Evolutionary conservation across 148 eudicot genomes (phyloP).

Genomic region (Vaccinium myrtillus): DNA sequence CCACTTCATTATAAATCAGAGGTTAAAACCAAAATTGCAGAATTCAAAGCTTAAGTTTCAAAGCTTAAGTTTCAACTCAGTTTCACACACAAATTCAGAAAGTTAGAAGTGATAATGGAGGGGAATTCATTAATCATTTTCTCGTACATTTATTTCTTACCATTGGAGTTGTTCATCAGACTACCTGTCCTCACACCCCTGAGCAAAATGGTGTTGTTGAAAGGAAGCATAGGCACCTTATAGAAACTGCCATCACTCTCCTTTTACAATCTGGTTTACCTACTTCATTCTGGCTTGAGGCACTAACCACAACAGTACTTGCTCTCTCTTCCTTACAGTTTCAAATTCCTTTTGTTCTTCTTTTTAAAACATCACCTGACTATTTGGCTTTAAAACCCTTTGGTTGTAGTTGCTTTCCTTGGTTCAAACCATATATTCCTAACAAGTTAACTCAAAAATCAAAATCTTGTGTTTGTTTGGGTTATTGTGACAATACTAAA

Average conservation of each 20-base stretch:
- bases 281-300: neutral
- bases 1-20: neutral
- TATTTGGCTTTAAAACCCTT: neutral
- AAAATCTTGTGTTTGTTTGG: neutral
- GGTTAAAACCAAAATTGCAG: neutral
- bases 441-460: neutral
- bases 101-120: neutral
- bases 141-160: neutral
- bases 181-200: neutral
- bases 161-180: neutral
- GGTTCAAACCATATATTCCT: neutral
- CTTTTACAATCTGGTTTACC: neutral
- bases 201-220: neutral
- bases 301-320: neutral
- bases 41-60: neutral
- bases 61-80: neutral
- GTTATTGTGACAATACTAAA: neutral
- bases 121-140: neutral
- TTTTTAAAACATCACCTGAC: neutral
- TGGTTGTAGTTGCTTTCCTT: neutral
- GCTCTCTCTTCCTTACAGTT: neutral
- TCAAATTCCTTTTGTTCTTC: neutral
- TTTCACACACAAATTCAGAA: fast-evolving
- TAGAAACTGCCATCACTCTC: neutral
- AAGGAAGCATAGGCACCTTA: neutral